Percentiles rank a stretch among this genome's conserved stretches.
Evolutionary conservation across 148 eudicot genomes (phyloP).

Genomic region (Chenopodium berlandieri): DNA sequence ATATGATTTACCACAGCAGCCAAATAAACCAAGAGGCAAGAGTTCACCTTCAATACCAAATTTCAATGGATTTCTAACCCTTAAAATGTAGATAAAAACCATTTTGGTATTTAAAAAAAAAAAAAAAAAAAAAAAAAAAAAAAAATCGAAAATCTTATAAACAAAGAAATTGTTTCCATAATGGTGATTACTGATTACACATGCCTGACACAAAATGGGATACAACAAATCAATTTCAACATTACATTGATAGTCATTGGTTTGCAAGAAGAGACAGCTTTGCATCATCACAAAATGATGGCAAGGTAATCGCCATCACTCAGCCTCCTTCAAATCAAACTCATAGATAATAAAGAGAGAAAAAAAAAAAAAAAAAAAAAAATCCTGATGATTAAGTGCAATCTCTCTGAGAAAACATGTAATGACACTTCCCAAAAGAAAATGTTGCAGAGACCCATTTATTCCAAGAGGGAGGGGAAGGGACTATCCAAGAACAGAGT

Average conservation of each 20-base stretch:
- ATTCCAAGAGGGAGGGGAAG: neutral
- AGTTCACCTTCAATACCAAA: neutral
- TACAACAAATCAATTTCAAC: neutral
- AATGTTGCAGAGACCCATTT: neutral
- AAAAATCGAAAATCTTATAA: neutral
- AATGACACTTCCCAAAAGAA: no score
- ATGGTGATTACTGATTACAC: neutral
- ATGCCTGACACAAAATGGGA: neutral
- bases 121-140: no score
- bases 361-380: neutral
- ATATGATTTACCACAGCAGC: neutral
- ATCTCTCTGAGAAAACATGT: neutral
- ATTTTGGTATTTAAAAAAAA: no score
- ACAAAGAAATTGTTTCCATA: neutral
- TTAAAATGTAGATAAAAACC: neutral
- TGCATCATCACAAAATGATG: neutral
- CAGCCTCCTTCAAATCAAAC: neutral
- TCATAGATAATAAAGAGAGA: neutral
- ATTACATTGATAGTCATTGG: neutral
- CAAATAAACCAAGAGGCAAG: neutral
- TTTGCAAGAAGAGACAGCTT: neutral
- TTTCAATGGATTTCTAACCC: neutral
- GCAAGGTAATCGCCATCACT: neutral
- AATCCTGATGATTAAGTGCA: neutral
- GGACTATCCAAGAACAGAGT: no score